Evolutionary conservation across 176 grass and related monocot genomes (phyloP).

Genomic region (Themeda triandra): DNA sequence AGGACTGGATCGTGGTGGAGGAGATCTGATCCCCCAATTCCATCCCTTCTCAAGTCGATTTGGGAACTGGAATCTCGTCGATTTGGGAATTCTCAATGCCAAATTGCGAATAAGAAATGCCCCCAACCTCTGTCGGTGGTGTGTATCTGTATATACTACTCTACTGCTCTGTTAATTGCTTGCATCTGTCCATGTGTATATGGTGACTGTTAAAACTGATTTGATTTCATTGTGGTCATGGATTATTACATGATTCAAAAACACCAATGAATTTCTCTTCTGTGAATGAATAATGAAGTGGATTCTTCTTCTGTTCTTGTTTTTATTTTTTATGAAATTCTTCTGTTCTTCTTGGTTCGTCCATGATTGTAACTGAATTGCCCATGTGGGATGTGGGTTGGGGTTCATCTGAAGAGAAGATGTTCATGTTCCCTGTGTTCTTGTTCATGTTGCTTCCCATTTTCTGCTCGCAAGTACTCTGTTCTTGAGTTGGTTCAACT

Average conservation of each 20-base stretch:
- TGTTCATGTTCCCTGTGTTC: background rate
- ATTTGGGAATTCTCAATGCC: background rate
- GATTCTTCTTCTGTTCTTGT: slow-evolving; percentile 25
- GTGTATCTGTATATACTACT: slow-evolving; percentile 26
- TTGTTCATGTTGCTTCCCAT: background rate
- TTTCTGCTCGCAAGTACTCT: background rate
- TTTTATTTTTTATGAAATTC: too few species aligned
- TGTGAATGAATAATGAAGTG: slow-evolving; percentile 52
- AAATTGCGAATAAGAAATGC: slow-evolving; percentile 15
- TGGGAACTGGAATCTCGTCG: background rate
- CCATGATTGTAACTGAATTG: background rate
- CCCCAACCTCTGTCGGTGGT: background rate
- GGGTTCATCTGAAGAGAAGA: background rate
- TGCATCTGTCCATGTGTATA: slow-evolving; percentile 17
- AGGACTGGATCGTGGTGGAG: slow-evolving; percentile 94
- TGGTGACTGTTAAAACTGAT: slow-evolving; percentile 22
- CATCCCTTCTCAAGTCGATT: too few species aligned
- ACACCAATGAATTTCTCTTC: background rate
- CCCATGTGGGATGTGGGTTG: background rate
- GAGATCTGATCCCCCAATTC: slow-evolving; percentile 74
- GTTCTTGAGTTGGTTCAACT: background rate
- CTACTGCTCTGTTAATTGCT: slow-evolving; percentile 13
- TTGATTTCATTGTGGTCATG: slow-evolving; percentile 39
- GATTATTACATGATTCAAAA: slow-evolving; percentile 31
- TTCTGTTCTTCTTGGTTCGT: background rate